Percentiles rank a stretch among this genome's conserved stretches.
Conservation (phyloP, 768 basidiomycete genomes). For the Amanita muscaria region DNA sequence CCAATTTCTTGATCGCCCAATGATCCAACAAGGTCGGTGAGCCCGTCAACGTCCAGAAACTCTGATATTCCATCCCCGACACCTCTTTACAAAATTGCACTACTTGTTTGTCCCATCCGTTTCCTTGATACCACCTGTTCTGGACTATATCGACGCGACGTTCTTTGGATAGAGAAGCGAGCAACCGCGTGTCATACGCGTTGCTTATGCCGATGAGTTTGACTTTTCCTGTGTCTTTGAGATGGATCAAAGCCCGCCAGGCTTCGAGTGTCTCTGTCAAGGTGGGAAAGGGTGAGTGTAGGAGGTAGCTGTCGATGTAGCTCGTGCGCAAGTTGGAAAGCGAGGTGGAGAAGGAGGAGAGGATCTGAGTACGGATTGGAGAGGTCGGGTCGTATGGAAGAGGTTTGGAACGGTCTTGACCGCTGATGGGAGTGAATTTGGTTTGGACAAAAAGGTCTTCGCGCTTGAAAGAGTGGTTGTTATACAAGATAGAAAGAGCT, state of each 20-base stretch:
- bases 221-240: conserved; percentile 59
- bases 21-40: too few species aligned
- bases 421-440: conserved; percentile 71
- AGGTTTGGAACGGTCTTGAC: conserved; percentile 63
- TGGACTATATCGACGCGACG: conserved; percentile 81
- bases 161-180: conserved; percentile 43
- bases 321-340: conserved; percentile 60
- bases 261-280: conserved; percentile 56
- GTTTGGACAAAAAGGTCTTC: conserved; percentile 74
- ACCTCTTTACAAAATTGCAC: conserved; percentile 54
- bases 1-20: conserved; percentile 36
- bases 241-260: conserved; percentile 48
- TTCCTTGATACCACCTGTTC: conserved; percentile 80
- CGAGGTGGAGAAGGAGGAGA: conserved; percentile 52
- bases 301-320: conserved; percentile 70
- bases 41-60: conserved; percentile 81
- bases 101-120: conserved; percentile 61
- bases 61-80: conserved; percentile 73
- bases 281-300: conserved; percentile 66
- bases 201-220: conserved; percentile 70
- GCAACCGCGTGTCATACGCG: conserved; percentile 51
- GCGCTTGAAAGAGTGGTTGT: conserved; percentile 51
- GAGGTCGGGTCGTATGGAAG: conserved; percentile 62
- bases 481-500: conserved; percentile 49
- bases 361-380: conserved; percentile 50